Conservation (phyloP, 1,284 basidiomycete genomes). For the Irpex sp. region DNA sequence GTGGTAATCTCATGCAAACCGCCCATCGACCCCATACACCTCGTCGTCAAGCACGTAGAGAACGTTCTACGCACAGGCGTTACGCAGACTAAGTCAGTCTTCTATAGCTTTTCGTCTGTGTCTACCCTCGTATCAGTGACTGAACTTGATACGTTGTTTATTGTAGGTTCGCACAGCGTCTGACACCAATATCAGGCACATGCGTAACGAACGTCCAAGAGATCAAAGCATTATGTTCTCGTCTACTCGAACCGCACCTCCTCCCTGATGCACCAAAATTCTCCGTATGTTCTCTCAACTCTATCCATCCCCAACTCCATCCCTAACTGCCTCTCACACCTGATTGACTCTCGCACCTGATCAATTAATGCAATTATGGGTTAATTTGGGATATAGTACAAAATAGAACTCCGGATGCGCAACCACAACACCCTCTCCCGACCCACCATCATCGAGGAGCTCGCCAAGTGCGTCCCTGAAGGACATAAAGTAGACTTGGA, state of each 20-base stretch:
- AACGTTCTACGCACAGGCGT: slow-evolving; percentile 60
- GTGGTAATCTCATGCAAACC: slow-evolving; percentile 76
- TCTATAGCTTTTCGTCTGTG: too few relatives aligned
- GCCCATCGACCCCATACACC: slow-evolving; percentile 72
- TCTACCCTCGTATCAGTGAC: too few relatives aligned
- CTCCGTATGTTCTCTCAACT: slow-evolving; percentile 29
- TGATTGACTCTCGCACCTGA: neutral
- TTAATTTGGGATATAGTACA: too few relatives aligned
- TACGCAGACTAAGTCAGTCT: slow-evolving; percentile 57
- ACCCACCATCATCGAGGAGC: slow-evolving; percentile 54
- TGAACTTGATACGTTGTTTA: too few relatives aligned
- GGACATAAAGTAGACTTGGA: slow-evolving; percentile 63
- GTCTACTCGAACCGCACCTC: slow-evolving; percentile 51
- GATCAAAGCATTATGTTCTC: slow-evolving; percentile 57
- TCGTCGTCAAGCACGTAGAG: slow-evolving; percentile 63
- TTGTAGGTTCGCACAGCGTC: slow-evolving; percentile 64
- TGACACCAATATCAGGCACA: slow-evolving; percentile 64
- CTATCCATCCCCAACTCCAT: neutral
- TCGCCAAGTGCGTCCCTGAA: slow-evolving; percentile 67
- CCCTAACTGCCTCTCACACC: neutral
- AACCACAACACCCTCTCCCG: slow-evolving; percentile 68
- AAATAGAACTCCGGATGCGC: slow-evolving; percentile 69
- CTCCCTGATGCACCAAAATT: slow-evolving; percentile 31
- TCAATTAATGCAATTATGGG: too few relatives aligned
- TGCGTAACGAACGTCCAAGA: slow-evolving; percentile 67